phyloP scores from a whole-genome alignment of 1,284 basidiomycete genomes.

The Laetiporus sulphureus region DNA sequence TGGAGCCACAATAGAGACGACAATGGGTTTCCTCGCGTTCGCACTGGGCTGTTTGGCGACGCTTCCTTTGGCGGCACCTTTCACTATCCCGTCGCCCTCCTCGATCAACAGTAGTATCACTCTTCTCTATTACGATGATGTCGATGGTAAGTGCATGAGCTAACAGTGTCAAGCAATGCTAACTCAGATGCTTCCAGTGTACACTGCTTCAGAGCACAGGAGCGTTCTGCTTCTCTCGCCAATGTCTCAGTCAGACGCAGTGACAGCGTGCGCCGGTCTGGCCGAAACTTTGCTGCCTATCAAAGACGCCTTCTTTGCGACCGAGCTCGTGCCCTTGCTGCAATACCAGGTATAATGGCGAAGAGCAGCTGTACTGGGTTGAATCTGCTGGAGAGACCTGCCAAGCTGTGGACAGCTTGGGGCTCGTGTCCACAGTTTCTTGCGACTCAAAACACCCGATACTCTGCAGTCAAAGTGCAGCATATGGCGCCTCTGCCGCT shows the following conservation, averaged over 20 bases:
- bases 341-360: background rate
- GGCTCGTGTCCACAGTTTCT: background rate
- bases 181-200: background rate
- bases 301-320: background rate
- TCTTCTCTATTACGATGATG: constrained; percentile 22
- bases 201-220: constrained; percentile 13
- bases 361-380: background rate
- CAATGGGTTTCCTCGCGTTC: too few species aligned
- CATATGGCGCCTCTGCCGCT: background rate
- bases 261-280: constrained; percentile 15
- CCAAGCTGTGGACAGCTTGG: background rate
- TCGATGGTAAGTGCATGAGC: constrained; percentile 15
- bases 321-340: background rate
- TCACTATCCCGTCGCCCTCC: constrained; percentile 8
- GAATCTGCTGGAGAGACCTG: background rate
- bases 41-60: too few species aligned
- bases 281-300: constrained; percentile 20
- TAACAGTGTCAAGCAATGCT: background rate
- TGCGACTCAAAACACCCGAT: background rate
- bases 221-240: constrained; percentile 17
- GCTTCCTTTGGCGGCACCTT: too few species aligned
- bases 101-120: constrained; percentile 15
- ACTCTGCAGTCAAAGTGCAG: background rate
- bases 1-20: too few species aligned
- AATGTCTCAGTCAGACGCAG: background rate